Evolutionary conservation across 2,329 filamentous ascomycete species (phyloP).

Genomic region (Emmonsia crescens): DNA sequence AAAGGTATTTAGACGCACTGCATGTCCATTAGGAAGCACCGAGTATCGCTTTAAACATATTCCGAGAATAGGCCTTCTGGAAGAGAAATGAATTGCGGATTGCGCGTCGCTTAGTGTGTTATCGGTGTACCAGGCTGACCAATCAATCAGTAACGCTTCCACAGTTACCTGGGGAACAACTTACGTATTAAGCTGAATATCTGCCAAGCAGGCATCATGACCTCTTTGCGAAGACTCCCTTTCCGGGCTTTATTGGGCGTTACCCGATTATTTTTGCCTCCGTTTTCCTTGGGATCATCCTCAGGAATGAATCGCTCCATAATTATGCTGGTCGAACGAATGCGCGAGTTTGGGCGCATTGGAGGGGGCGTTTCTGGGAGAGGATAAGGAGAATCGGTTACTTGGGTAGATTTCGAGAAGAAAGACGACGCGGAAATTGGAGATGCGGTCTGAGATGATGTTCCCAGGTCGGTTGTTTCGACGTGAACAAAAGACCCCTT

Average conservation of each 20-base stretch:
- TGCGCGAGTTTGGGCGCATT: background rate
- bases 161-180: constrained; percentile 25
- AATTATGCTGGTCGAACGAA: constrained; percentile 30
- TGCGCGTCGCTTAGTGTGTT: constrained; percentile 56
- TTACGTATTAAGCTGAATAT: constrained; percentile 87
- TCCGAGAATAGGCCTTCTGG: constrained; percentile 72
- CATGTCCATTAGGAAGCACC: constrained; percentile 57
- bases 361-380: constrained; percentile 19
- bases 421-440: constrained; percentile 20
- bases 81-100: constrained; percentile 77
- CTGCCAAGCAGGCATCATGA: constrained; percentile 94
- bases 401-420: constrained; percentile 16
- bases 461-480: constrained; percentile 34
- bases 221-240: constrained; percentile 54
- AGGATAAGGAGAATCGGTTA: constrained; percentile 18
- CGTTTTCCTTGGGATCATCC: constrained; percentile 28
- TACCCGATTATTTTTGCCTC: constrained; percentile 17
- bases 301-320: constrained; percentile 35
- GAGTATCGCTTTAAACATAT: constrained; percentile 89
- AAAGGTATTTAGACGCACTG: constrained; percentile 64
- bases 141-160: constrained; percentile 26
- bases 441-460: constrained; percentile 22
- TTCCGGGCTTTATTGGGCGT: constrained; percentile 2
- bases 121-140: constrained; percentile 72
- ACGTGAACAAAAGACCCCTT: constrained; percentile 32